Evolutionary conservation across 148 eudicot genomes (phyloP).

Genomic region (Mesembryanthemum crystallinum): DNA sequence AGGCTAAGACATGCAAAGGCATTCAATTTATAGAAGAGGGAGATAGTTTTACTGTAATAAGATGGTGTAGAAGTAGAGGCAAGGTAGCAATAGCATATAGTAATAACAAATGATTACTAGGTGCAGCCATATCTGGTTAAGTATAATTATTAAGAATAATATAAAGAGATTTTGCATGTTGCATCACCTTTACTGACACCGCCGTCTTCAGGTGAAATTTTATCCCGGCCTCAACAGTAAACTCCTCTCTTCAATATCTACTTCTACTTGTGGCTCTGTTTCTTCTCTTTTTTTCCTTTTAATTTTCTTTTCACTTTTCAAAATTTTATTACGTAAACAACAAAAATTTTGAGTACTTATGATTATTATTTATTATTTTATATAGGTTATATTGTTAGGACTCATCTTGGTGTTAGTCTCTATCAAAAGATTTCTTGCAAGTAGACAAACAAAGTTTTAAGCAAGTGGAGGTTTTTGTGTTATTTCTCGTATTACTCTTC

Average conservation of each 20-base stretch:
- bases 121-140: conserved; percentile 18
- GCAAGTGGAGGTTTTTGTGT: too few relatives aligned
- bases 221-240: not conserved
- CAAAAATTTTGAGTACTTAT: too few relatives aligned
- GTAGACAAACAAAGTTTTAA: too few relatives aligned
- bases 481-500: too few relatives aligned
- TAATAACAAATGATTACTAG: conserved; percentile 13
- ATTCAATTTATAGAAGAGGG: not conserved
- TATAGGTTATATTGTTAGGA: too few relatives aligned
- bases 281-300: not conserved
- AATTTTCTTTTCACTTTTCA: too few relatives aligned
- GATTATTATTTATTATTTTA: too few relatives aligned
- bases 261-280: not conserved
- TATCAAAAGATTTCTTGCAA: too few relatives aligned
- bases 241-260: not conserved
- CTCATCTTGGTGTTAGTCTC: too few relatives aligned
- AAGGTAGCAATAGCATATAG: too few relatives aligned
- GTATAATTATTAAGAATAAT: not conserved
- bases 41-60: not conserved
- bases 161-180: too few relatives aligned
- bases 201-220: conserved; percentile 20
- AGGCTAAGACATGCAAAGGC: not conserved
- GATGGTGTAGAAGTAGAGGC: not conserved
- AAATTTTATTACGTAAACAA: too few relatives aligned
- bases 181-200: conserved; percentile 1